Percentiles rank a stretch among this genome's conserved stretches.
Conservation (phyloP, 2,329 filamentous ascomycete species). For the Diaporthe velutina region DNA sequence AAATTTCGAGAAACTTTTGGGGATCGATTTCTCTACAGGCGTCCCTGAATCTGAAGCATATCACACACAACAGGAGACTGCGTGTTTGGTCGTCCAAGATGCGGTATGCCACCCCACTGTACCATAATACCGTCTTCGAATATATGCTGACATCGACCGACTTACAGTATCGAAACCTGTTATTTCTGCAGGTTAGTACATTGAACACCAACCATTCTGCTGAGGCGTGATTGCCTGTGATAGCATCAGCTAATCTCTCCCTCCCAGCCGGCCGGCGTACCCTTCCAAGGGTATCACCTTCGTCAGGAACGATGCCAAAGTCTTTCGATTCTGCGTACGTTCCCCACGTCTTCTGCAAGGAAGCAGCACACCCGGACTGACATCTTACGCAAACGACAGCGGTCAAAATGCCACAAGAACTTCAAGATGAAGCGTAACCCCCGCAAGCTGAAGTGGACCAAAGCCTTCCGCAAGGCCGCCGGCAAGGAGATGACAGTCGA, state of each 20-base stretch:
- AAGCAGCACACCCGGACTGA: constrained; percentile 7
- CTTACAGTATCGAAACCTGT: constrained; percentile 70
- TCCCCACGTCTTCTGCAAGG: not conserved
- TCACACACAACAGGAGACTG: constrained; percentile 30
- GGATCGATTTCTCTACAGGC: constrained; percentile 20
- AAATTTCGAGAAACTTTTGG: constrained; percentile 36
- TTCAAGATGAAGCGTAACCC: constrained; percentile 99
- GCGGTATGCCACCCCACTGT: constrained; percentile 45
- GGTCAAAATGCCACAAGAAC: constrained; percentile 74
- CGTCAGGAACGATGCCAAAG: constrained; percentile 74
- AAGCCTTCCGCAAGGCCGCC: constrained; percentile 85
- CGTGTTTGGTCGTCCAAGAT: constrained; percentile 43
- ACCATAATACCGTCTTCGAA: not conserved
- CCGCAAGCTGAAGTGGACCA: constrained; percentile 94
- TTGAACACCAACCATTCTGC: not conserved
- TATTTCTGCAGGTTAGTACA: constrained; percentile 70
- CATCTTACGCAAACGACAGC: constrained; percentile 42
- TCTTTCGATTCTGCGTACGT: constrained; percentile 72
- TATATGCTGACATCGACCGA: not conserved
- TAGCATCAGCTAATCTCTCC: not conserved
- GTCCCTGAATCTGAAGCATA: constrained; percentile 7
- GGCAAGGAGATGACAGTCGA: constrained; percentile 95
- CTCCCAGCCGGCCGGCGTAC: constrained; percentile 71
- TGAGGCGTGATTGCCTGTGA: not conserved
- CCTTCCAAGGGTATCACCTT: constrained; percentile 77